Percentiles rank a stretch among this genome's conserved stretches.
These are phyloP conservation scores for Osmanthus fragrans DNA, from an alignment of 257 asterid genomes.

Conservation along the genomic window DNA sequence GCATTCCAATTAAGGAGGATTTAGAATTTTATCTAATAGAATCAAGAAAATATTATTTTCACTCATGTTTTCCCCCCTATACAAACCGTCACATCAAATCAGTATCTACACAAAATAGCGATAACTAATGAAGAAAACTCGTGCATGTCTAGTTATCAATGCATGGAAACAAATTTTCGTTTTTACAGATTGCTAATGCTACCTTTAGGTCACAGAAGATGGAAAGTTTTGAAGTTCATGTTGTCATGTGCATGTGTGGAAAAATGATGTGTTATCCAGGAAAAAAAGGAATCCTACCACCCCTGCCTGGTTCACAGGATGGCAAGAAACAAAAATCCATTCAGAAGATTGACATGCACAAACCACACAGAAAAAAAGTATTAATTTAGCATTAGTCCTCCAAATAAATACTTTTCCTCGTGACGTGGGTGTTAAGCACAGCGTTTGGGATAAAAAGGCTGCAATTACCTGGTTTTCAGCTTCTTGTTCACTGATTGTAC, in stretches of 20 bases:
- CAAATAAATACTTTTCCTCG: neutral
- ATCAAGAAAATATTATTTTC: neutral
- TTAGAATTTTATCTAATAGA: neutral
- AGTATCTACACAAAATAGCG: neutral
- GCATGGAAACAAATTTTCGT: neutral
- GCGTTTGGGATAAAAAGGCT: neutral
- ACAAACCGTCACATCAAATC: neutral
- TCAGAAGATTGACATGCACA: neutral
- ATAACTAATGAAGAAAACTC: neutral
- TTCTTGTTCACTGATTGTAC: constrained; percentile 71
- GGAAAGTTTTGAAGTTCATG: neutral
- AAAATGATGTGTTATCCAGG: neutral
- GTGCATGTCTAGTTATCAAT: neutral
- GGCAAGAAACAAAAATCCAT: neutral
- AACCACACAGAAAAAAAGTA: neutral
- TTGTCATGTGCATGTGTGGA: neutral
- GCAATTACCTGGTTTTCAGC: constrained; percentile 87
- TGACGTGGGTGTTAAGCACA: constrained; percentile 13
- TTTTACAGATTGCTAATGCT: neutral
- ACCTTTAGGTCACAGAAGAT: neutral
- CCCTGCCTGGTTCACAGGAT: constrained; percentile 10
- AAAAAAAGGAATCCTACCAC: neutral
- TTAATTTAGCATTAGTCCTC: neutral
- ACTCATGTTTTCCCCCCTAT: neutral
- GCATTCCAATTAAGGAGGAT: neutral